Evolutionary conservation across 306 rosid species (phyloP).

Genomic region (Cucumis cinereus): DNA sequence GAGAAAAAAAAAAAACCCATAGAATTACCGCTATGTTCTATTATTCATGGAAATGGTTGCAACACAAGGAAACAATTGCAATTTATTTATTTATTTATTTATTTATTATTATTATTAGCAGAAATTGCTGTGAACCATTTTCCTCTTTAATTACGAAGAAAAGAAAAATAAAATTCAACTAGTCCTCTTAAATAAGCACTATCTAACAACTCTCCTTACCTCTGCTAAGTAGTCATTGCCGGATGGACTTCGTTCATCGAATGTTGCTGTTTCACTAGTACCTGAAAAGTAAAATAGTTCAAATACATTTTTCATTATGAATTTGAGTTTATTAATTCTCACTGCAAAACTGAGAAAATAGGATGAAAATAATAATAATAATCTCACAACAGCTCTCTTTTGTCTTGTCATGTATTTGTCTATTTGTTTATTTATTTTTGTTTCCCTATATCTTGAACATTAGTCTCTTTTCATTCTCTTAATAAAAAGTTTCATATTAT

Average conservation of each 20-base stretch:
- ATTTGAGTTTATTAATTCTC: neutral
- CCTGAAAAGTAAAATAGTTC: slow-evolving; percentile 30
- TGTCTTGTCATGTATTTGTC: neutral
- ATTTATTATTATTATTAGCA: no score
- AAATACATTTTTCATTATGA: neutral
- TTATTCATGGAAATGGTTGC: neutral
- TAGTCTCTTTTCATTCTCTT: no score
- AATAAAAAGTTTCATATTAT: no score
- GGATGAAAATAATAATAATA: neutral
- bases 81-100: no score
- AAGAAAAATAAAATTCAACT: neutral
- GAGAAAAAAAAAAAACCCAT: neutral
- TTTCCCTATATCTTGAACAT: no score
- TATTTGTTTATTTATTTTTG: no score
- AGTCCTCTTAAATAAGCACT: neutral
- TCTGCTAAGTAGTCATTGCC: slow-evolving; percentile 92
- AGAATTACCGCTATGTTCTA: neutral
- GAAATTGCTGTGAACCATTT: neutral
- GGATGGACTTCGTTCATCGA: slow-evolving; percentile 79
- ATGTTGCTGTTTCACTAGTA: slow-evolving; percentile 54
- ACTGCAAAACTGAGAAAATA: neutral
- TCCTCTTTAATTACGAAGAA: neutral
- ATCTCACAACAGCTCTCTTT: neutral
- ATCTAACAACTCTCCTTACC: slow-evolving; percentile 28
- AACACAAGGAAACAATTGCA: neutral